Conservation (phyloP, 306 rosid species). For the Medicago truncatula region MtrunA17r5.0-ANR NC_053049.1:17563501-17564000, state of each 20-base stretch:
- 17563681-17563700: slow-evolving; percentile 43
- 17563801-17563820: too few species aligned
- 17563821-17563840: too few species aligned
- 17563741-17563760: neutral
- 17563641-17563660: slow-evolving; percentile 47
- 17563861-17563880: too few species aligned
- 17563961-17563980: too few species aligned
- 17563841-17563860: too few species aligned
- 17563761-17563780: neutral
- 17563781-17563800: too few species aligned
- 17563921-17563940: too few species aligned
- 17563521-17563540: slow-evolving; percentile 11
- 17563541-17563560: slow-evolving; percentile 34
- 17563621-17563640: slow-evolving; percentile 51
- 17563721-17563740: neutral
- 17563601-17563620: neutral
- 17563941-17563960: too few species aligned
- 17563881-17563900: too few species aligned
- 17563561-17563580: slow-evolving; percentile 34
- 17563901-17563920: too few species aligned
- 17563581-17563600: slow-evolving; percentile 46
- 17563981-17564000: too few species aligned
- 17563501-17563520: slow-evolving; percentile 33
- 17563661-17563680: slow-evolving; percentile 45
- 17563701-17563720: slow-evolving; percentile 37